Percentiles rank a stretch among this genome's conserved stretches.
These are phyloP conservation scores for Melampsora americana DNA, from an alignment of 1,284 basidiomycete genomes.

Conservation along the genomic window DNA sequence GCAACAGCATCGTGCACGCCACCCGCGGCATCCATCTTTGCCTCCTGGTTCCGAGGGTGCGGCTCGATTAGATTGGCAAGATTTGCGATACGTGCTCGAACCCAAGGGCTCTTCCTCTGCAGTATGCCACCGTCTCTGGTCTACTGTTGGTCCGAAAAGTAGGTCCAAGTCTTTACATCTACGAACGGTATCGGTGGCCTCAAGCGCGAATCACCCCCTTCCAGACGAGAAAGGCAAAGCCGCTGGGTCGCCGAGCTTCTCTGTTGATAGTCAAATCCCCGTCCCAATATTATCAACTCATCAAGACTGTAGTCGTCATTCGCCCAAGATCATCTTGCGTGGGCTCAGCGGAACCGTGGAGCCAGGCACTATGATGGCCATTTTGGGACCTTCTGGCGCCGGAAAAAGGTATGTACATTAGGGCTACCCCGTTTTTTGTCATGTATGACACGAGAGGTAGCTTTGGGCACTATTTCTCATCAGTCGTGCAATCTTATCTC, in stretches of 20 bases:
- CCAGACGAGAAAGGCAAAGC: neutral
- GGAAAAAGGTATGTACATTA: slow-evolving; percentile 61
- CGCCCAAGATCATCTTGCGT: slow-evolving; percentile 61
- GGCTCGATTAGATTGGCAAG: slow-evolving; percentile 67
- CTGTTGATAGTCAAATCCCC: slow-evolving; percentile 48
- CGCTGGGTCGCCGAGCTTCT: slow-evolving; percentile 47
- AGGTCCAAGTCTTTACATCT: neutral
- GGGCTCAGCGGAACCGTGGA: slow-evolving; percentile 66
- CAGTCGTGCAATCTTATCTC: neutral
- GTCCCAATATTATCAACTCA: slow-evolving; percentile 20
- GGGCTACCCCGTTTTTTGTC: slow-evolving; percentile 6
- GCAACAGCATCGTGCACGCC: slow-evolving; percentile 64
- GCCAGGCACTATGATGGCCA: slow-evolving; percentile 76
- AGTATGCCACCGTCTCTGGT: slow-evolving; percentile 18
- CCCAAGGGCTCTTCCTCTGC: neutral
- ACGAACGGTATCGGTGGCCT: neutral
- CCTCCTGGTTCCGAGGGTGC: slow-evolving; percentile 55
- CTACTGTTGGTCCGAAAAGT: slow-evolving; percentile 6
- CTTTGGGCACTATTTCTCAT: neutral
- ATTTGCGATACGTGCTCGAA: slow-evolving; percentile 62
- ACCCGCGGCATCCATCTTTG: slow-evolving; percentile 53
- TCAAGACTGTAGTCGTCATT: slow-evolving; percentile 17
- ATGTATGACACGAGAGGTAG: neutral
- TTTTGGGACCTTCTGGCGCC: slow-evolving; percentile 67
- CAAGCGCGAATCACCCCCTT: neutral